A percentile compares a stretch with the other conserved stretches of the same genome.
These are phyloP conservation scores for Saturnispora galanensis DNA, from an alignment of 805 yeast genomes.

Conservation along the genomic window DNA sequence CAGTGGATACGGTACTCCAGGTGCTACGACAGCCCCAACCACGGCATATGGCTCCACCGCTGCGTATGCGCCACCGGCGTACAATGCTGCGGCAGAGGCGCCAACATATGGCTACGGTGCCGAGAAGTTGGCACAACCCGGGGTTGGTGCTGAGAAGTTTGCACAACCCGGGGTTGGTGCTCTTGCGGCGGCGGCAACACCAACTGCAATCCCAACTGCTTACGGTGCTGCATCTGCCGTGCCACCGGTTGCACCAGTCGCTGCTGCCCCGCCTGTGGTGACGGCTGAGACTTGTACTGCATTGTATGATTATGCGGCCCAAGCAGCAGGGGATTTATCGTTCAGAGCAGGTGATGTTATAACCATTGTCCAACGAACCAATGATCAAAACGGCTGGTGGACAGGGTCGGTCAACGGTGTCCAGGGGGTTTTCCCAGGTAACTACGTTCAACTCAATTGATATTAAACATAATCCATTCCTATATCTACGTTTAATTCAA, in stretches of 20 bases:
- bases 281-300: constrained; percentile 70
- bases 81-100: constrained; percentile 15
- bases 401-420: constrained; percentile 79
- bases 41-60: too few relatives aligned
- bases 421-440: constrained; percentile 92
- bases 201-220: not conserved
- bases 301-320: constrained; percentile 83
- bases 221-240: not conserved
- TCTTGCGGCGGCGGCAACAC: constrained; percentile 25
- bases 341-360: constrained; percentile 85
- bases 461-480: too few relatives aligned
- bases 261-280: constrained; percentile 28
- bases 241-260: constrained; percentile 18
- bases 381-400: constrained; percentile 96
- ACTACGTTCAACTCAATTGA: constrained; percentile 71
- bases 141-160: too few relatives aligned
- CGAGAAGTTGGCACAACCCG: constrained; percentile 14
- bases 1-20: constrained; percentile 13
- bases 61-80: too few relatives aligned
- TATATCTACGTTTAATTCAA: constrained; percentile 79
- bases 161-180: too few relatives aligned
- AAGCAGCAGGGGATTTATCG: constrained; percentile 83
- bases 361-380: constrained; percentile 70
- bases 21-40: constrained; percentile 16
- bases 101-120: constrained; percentile 13